phyloP scores from a whole-genome alignment of 2,329 filamentous ascomycete species.

The Emmonsia crescens region DNA sequence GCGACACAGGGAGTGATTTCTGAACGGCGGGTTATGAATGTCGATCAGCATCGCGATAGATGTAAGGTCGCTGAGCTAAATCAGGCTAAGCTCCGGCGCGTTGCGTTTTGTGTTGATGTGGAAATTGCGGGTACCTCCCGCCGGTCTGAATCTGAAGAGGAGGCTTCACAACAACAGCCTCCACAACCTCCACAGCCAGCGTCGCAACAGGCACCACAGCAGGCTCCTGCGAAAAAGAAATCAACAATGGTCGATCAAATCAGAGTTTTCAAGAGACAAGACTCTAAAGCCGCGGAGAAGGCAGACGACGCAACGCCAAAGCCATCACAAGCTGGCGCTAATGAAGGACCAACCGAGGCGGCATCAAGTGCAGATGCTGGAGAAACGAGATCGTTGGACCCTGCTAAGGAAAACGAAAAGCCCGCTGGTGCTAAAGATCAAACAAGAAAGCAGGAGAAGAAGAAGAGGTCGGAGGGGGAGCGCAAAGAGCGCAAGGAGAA shows the following conservation, averaged over 20 bases:
- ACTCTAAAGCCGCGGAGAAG: slow-evolving; percentile 37
- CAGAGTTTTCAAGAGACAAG: slow-evolving; percentile 4
- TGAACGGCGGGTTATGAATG: slow-evolving; percentile 63
- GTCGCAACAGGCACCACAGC: not conserved
- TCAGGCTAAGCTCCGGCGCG: slow-evolving; percentile 68
- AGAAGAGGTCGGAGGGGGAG: slow-evolving; percentile 88
- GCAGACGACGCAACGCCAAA: slow-evolving; percentile 67
- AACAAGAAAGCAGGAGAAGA: slow-evolving; percentile 83
- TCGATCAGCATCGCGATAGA: slow-evolving; percentile 68
- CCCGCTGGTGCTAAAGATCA: slow-evolving; percentile 31
- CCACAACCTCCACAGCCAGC: not conserved
- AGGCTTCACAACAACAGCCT: slow-evolving; percentile 13
- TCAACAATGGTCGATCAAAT: slow-evolving; percentile 2
- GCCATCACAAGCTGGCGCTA: slow-evolving; percentile 44
- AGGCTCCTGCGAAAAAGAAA: not conserved
- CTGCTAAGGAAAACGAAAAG: slow-evolving; percentile 20
- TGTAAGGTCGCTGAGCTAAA: slow-evolving; percentile 71
- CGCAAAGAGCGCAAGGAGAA: slow-evolving; percentile 85
- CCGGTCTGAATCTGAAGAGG: slow-evolving; percentile 52
- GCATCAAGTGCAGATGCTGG: not conserved
- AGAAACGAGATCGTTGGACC: slow-evolving; percentile 19
- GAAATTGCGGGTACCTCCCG: slow-evolving; percentile 84
- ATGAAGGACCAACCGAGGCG: slow-evolving; percentile 42
- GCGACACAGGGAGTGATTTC: slow-evolving; percentile 51
- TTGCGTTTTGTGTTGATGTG: slow-evolving; percentile 93